Conservation (phyloP, 768 basidiomycete genomes). For the Suillus subalutaceus region DNA sequence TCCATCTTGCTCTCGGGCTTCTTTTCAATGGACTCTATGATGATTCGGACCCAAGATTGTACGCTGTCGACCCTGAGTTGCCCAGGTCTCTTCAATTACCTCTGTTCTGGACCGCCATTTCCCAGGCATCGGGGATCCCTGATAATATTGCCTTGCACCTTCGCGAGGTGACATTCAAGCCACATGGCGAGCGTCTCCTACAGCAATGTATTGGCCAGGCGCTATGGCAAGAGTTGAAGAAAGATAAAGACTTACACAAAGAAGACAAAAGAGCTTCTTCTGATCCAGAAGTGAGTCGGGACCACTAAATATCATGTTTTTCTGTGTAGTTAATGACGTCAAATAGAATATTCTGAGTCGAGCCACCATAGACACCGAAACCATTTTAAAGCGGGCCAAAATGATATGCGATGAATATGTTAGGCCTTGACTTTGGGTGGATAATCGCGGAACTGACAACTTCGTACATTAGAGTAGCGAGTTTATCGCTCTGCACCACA, state of each 20-base stretch:
- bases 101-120: constrained; percentile 14
- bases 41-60: not conserved
- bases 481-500: constrained; percentile 9
- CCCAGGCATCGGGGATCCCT: constrained; percentile 4
- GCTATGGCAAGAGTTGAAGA: constrained; percentile 9
- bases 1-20: constrained; percentile 12
- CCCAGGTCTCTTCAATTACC: constrained; percentile 11
- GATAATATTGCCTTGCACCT: constrained; percentile 5
- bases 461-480: not conserved
- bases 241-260: not conserved
- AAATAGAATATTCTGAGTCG: constrained; percentile 2
- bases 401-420: constrained; percentile 1
- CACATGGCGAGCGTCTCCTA: not conserved
- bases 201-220: constrained; percentile 11
- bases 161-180: not conserved
- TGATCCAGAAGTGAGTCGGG: constrained; percentile 2
- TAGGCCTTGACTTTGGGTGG: not conserved
- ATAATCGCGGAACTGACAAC: not conserved
- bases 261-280: not conserved
- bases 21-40: constrained; percentile 11
- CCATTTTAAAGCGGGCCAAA: constrained; percentile 1
- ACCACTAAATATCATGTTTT: not conserved
- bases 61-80: not conserved
- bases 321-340: not conserved
- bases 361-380: not conserved